These are phyloP conservation scores for Westerdykella sp. DNA, from an alignment of 2,329 filamentous ascomycete species.

Conservation along the genomic window DNA sequence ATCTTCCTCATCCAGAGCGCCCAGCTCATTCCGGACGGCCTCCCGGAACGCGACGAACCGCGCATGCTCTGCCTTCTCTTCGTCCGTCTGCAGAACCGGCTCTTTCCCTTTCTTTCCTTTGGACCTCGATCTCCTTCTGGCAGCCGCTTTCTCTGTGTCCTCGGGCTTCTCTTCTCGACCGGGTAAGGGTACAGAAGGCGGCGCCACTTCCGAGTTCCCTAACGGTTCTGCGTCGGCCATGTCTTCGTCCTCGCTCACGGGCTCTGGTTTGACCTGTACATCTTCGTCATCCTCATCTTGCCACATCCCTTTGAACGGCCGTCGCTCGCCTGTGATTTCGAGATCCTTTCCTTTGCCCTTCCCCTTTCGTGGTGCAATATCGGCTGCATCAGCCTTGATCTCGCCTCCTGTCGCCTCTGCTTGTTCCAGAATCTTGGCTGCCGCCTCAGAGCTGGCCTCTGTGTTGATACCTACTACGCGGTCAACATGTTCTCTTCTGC, in stretches of 20 bases:
- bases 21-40: conserved; percentile 45
- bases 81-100: conserved; percentile 47
- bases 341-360: conserved; percentile 38
- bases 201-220: conserved; percentile 7
- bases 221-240: conserved; percentile 26
- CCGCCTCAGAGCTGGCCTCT: conserved; percentile 45
- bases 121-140: conserved; percentile 22
- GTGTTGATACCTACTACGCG: conserved; percentile 49
- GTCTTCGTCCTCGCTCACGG: conserved; percentile 42
- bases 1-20: conserved; percentile 18
- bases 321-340: conserved; percentile 38
- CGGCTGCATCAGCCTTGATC: conserved; percentile 12
- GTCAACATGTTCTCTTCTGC: conserved; percentile 51
- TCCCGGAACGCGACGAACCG: conserved; percentile 44
- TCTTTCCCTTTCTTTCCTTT: conserved; percentile 19
- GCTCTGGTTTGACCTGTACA: conserved; percentile 49
- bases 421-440: conserved; percentile 36
- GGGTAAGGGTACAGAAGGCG: conserved; percentile 2
- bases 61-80: conserved; percentile 47
- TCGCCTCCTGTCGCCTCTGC: conserved; percentile 27
- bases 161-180: conserved; percentile 3
- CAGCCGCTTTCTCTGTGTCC: conserved; percentile 17
- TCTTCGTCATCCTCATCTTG: conserved; percentile 37
- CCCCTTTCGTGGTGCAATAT: conserved; percentile 22
- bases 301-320: conserved; percentile 42